Conservation (phyloP, 805 yeast species). For the Zygoascus tannicola region DNA sequence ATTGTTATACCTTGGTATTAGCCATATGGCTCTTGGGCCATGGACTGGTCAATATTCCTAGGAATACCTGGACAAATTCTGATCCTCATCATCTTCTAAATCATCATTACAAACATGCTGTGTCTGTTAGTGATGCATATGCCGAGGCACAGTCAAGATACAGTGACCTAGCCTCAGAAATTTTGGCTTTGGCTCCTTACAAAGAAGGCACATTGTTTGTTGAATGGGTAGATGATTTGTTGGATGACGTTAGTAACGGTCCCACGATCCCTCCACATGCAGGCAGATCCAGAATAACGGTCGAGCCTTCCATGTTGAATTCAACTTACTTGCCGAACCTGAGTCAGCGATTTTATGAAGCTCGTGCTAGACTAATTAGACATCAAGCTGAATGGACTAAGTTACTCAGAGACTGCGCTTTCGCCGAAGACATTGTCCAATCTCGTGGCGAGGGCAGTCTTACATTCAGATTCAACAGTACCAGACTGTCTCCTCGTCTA, state of each 20-base stretch:
- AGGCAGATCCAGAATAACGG: constrained; percentile 10
- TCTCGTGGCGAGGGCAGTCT: constrained; percentile 29
- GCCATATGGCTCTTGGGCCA: constrained; percentile 83
- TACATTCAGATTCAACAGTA: constrained; percentile 21
- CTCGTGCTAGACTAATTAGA: constrained; percentile 44
- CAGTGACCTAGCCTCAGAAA: constrained; percentile 53
- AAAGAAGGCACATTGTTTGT: constrained; percentile 40
- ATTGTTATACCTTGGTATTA: constrained; percentile 61
- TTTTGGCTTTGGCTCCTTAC: constrained; percentile 41
- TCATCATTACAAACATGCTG: constrained; percentile 44
- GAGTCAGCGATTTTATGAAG: constrained; percentile 42
- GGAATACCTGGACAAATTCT: constrained; percentile 32
- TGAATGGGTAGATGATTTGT: constrained; percentile 57
- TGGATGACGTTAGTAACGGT: constrained; percentile 31
- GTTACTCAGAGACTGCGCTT: constrained; percentile 39
- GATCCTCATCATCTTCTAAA: constrained; percentile 31
- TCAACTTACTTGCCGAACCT: constrained; percentile 41
- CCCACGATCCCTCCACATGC: constrained; percentile 11
- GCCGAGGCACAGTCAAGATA: constrained; percentile 56
- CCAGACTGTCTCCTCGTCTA: constrained; percentile 33
- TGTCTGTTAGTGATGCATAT: constrained; percentile 46
- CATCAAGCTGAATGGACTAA: constrained; percentile 48
- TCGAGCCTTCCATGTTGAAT: constrained; percentile 22
- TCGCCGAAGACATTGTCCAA: constrained; percentile 49
- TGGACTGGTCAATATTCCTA: constrained; percentile 62